Evolutionary conservation across 495 filamentous ascomycete genomes (phyloP).

Genomic region (Jackrogersella minutella): DNA sequence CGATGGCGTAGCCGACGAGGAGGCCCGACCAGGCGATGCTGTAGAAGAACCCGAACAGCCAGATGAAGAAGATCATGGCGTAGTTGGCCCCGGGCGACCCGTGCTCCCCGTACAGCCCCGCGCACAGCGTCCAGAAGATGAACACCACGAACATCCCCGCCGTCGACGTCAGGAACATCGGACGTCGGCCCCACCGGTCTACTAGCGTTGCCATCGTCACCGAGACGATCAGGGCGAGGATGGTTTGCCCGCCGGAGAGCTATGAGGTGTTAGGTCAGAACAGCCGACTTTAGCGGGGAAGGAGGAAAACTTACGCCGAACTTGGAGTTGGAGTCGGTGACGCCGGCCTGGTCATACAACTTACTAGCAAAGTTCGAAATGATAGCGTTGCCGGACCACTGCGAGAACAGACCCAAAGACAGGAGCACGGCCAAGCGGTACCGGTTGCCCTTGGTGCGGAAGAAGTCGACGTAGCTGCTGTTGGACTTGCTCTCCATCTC

Average conservation of each 20-base stretch:
- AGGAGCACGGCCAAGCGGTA: conserved; percentile 66
- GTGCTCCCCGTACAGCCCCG: conserved; percentile 53
- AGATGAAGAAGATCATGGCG: conserved; percentile 65
- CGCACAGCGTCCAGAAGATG: conserved; percentile 62
- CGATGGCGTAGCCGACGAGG: conserved; percentile 70
- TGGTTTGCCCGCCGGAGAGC: conserved; percentile 60
- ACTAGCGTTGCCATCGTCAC: conserved; percentile 64
- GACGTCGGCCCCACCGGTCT: conserved; percentile 67
- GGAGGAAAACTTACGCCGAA: conserved; percentile 51
- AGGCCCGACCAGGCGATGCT: conserved; percentile 70
- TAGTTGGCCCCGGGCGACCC: conserved; percentile 50
- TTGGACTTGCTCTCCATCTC: conserved; percentile 57
- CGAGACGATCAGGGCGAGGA: conserved; percentile 62
- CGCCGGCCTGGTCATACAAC: conserved; percentile 66
- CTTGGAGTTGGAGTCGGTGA: conserved; percentile 58
- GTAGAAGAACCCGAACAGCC: conserved; percentile 63
- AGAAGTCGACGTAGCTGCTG: conserved; percentile 64
- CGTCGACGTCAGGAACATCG: conserved; percentile 66
- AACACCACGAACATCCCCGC: conserved; percentile 66
- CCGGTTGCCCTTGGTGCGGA: conserved; percentile 73
- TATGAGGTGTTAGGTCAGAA: conserved; percentile 37
- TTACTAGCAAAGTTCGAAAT: conserved; percentile 69
- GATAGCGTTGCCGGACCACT: conserved; percentile 74
- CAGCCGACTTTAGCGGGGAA: too few species aligned
- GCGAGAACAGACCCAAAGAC: conserved; percentile 68